A percentile compares a stretch with the other conserved stretches of the same genome.
Evolutionary conservation across 139 green algal genomes (phyloP).

Genomic region (Chlorella sp.): DNA sequence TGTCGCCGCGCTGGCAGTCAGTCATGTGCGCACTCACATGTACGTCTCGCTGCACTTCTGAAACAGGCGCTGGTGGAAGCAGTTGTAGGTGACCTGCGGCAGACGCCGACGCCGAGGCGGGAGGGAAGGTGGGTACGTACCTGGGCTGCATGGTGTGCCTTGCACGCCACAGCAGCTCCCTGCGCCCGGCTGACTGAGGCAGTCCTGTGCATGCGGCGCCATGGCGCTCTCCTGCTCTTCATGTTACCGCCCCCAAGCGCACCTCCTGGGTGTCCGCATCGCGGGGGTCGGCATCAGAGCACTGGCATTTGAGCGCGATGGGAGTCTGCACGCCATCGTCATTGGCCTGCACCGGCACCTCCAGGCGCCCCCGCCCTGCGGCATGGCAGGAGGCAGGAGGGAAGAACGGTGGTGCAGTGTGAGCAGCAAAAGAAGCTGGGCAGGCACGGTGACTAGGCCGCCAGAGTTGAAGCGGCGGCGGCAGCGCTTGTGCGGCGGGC

Average conservation of each 20-base stretch:
- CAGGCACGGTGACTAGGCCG: background rate
- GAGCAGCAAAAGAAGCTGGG: background rate
- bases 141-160: no score
- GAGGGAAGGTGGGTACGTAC: no score
- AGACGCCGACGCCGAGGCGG: no score
- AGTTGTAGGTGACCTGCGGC: background rate
- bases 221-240: no score
- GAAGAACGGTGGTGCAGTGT: no score
- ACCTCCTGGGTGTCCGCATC: background rate
- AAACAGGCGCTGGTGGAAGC: conserved; percentile 33
- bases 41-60: conserved; percentile 35
- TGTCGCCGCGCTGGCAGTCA: background rate
- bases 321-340: background rate
- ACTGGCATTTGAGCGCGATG: conserved; percentile 38
- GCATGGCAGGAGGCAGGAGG: no score
- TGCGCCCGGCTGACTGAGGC: no score
- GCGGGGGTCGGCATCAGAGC: conserved; percentile 46
- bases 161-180: no score
- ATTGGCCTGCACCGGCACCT: conserved; percentile 21
- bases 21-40: conserved; percentile 23
- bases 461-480: background rate
- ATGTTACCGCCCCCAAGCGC: no score
- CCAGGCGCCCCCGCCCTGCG: conserved; percentile 21
- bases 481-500: background rate
- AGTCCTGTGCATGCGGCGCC: no score